phyloP scores from a whole-genome alignment of 2,329 filamentous ascomycete genomes.

The Septoria linicola region DNA sequence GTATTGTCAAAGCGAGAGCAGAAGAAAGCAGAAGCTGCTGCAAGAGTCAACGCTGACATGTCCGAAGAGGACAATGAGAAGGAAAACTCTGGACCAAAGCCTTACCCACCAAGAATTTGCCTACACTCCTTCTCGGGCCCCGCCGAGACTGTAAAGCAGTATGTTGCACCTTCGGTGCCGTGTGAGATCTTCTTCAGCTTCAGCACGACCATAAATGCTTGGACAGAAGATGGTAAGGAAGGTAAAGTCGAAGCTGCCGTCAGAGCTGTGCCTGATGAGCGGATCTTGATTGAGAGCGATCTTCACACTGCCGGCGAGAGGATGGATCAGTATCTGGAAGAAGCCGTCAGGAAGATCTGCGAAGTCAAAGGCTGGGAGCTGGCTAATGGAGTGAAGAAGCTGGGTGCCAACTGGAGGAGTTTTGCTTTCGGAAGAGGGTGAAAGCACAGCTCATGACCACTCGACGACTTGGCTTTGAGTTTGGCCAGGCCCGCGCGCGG shows the following conservation, averaged over 20 bases:
- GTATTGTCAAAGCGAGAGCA: constrained; percentile 60
- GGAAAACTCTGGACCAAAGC: constrained; percentile 44
- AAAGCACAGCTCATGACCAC: not conserved
- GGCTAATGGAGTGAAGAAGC: constrained; percentile 64
- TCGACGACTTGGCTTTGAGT: not conserved
- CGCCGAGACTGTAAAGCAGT: constrained; percentile 72
- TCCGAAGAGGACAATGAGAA: constrained; percentile 17
- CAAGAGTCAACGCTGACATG: constrained; percentile 16
- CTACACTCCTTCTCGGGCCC: constrained; percentile 90
- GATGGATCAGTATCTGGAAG: constrained; percentile 77
- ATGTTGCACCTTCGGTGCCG: constrained; percentile 70
- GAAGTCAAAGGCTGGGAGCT: constrained; percentile 73
- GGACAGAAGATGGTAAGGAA: constrained; percentile 45
- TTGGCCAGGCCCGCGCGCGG: no score
- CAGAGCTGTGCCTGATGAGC: constrained; percentile 70
- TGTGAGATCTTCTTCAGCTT: constrained; percentile 84
- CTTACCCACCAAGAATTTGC: constrained; percentile 85
- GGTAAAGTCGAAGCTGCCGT: constrained; percentile 65
- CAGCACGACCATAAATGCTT: constrained; percentile 73
- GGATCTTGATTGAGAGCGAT: constrained; percentile 86
- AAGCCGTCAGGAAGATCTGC: constrained; percentile 75
- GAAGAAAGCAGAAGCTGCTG: constrained; percentile 31
- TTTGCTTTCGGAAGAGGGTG: constrained; percentile 65
- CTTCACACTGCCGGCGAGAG: constrained; percentile 74
- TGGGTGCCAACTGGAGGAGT: constrained; percentile 72